Percentiles rank a stretch among this genome's conserved stretches.
These are phyloP conservation scores for Jackrogersella minutella DNA, from an alignment of 495 filamentous ascomycete genomes.

Conservation along the genomic window DNA sequence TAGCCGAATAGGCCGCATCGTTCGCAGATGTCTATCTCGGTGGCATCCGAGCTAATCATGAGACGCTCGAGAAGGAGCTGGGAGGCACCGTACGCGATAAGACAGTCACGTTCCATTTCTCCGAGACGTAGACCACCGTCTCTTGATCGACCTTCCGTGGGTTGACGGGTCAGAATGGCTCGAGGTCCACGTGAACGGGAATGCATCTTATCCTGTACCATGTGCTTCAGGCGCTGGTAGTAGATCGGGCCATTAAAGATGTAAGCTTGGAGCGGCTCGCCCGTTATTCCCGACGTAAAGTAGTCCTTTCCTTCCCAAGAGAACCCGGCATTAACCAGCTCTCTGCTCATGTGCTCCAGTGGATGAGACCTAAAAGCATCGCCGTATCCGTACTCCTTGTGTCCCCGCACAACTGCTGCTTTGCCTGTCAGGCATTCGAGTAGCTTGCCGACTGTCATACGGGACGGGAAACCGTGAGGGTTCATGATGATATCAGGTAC, in stretches of 20 bases:
- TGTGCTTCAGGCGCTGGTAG: conserved; percentile 99
- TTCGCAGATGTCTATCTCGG: conserved; percentile 92
- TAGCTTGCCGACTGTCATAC: conserved; percentile 99
- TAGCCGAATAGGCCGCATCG: conserved; percentile 94
- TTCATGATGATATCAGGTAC: conserved; percentile 99
- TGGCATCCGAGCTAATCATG: conserved; percentile 91
- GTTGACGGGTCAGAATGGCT: conserved; percentile 92
- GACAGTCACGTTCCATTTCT: conserved; percentile 98
- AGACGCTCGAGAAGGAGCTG: conserved; percentile 92
- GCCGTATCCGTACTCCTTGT: conserved; percentile 78
- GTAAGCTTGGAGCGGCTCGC: conserved; percentile 90
- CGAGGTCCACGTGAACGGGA: conserved; percentile 88
- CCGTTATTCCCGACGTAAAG: conserved; percentile 93
- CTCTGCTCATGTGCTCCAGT: conserved; percentile 86
- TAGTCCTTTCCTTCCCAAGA: conserved; percentile 96
- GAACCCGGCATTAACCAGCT: conserved; percentile 87
- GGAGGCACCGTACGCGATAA: conserved; percentile 94
- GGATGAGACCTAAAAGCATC: conserved; percentile 95
- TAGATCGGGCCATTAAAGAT: conserved; percentile 99
- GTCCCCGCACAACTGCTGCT: conserved; percentile 83
- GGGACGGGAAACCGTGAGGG: conserved; percentile 98
- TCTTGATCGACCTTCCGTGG: conserved; percentile 92
- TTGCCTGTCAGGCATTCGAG: conserved; percentile 95
- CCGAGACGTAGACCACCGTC: conserved; percentile 93
- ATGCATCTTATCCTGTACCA: conserved; percentile 99